A percentile compares a stretch with the other conserved stretches of the same genome.
These are phyloP conservation scores for Mucor lusitanicus DNA, from an alignment of 371 early-diverging fungal genomes.

Conservation along the genomic window DNA sequence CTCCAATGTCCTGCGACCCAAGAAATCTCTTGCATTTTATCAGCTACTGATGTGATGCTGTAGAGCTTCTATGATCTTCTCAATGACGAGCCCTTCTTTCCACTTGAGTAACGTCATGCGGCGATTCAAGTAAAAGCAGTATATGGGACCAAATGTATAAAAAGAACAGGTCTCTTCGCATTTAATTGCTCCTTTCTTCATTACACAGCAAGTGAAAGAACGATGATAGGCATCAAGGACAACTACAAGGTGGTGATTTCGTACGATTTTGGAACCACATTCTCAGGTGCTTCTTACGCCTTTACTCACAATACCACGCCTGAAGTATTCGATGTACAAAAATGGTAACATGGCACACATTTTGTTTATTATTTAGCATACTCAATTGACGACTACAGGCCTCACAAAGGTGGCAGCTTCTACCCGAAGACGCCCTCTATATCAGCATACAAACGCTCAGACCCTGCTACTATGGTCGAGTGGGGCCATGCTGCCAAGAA, in stretches of 20 bases:
- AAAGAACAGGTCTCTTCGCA: too few relatives aligned
- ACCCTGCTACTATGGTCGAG: conserved; percentile 36
- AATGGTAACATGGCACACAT: conserved; percentile 40
- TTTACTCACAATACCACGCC: conserved; percentile 45
- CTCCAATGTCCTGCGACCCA: too few relatives aligned
- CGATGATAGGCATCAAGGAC: conserved; percentile 13
- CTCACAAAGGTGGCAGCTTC: conserved; percentile 52
- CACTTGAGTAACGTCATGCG: neutral
- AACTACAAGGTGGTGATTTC: conserved; percentile 51
- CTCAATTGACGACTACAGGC: conserved; percentile 35
- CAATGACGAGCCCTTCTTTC: too few relatives aligned
- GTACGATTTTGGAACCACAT: conserved; percentile 57
- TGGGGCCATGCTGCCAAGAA: conserved; percentile 61
- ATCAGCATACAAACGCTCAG: conserved; percentile 39
- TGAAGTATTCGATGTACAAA: conserved; percentile 58
- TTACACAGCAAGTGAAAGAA: neutral
- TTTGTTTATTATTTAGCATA: neutral
- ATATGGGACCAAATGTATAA: neutral
- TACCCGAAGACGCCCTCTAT: conserved; percentile 57
- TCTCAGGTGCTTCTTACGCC: conserved; percentile 62
- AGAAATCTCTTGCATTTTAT: neutral
- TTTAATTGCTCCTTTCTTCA: neutral
- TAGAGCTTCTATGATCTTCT: neutral
- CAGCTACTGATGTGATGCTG: neutral
- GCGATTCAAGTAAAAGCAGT: conserved; percentile 1